phyloP scores from a whole-genome alignment of 345 rosid species.

The Moricandia arvensis region DNA sequence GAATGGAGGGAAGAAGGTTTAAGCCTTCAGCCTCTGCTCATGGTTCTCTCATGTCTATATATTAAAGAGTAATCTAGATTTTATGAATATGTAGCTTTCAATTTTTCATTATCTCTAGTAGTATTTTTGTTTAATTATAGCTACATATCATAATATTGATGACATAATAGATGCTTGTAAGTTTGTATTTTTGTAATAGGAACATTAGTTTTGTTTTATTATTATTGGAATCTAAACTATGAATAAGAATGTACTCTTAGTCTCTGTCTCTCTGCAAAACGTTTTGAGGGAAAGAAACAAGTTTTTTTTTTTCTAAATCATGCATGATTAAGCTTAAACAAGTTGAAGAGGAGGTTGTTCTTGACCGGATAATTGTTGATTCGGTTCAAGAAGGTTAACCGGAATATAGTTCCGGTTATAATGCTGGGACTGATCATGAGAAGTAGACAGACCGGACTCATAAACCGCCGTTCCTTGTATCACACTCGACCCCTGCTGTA shows the following conservation, averaged over 20 bases:
- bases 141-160: constrained; percentile 6
- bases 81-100: constrained; percentile 11
- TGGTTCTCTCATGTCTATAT: constrained; percentile 49
- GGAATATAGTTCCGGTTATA: constrained; percentile 60
- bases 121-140: constrained; percentile 26
- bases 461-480: constrained; percentile 40
- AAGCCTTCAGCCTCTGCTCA: constrained; percentile 83
- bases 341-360: constrained; percentile 58
- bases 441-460: constrained; percentile 40
- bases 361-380: constrained; percentile 55
- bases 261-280: background rate
- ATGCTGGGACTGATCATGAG: constrained; percentile 22
- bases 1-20: constrained; percentile 77
- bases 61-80: constrained; percentile 21
- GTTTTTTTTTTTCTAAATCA: background rate
- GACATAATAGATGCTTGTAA: constrained; percentile 2
- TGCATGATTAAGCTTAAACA: constrained; percentile 25
- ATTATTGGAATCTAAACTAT: constrained; percentile 11
- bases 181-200: constrained; percentile 18
- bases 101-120: background rate
- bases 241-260: constrained; percentile 14
- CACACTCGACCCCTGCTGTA: constrained; percentile 41
- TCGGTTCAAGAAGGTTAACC: constrained; percentile 64
- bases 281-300: constrained; percentile 14
- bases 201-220: background rate